Percentiles rank a stretch among this genome's conserved stretches.
Evolutionary conservation across 441 rosid genomes (phyloP).

Genomic region (Pelargonium citronellum): DNA sequence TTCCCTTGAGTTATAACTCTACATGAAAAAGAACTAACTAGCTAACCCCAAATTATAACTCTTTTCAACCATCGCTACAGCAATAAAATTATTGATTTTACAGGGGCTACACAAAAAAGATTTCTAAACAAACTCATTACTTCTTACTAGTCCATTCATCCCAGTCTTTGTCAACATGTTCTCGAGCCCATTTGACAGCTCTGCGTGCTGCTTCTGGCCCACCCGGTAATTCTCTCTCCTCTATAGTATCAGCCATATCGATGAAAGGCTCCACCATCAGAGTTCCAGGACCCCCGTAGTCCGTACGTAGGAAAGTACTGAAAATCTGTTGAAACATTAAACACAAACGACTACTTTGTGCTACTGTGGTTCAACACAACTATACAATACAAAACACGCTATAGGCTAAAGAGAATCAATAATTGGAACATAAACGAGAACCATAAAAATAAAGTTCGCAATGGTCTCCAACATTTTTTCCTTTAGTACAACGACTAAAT

Average conservation of each 20-base stretch:
- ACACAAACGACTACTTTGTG: slow-evolving; percentile 8
- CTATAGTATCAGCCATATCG: slow-evolving; percentile 81
- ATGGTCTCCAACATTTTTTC: too few relatives aligned
- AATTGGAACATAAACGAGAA: neutral
- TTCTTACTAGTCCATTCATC: slow-evolving; percentile 49
- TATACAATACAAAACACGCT: neutral
- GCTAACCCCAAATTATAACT: too few relatives aligned
- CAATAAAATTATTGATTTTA: too few relatives aligned
- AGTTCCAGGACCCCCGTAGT: slow-evolving; percentile 92
- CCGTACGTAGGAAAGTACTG: slow-evolving; percentile 55
- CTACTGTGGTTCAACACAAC: neutral
- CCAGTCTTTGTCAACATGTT: slow-evolving; percentile 78
- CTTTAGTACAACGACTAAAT: too few relatives aligned
- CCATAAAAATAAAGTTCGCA: neutral
- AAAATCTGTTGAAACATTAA: slow-evolving; percentile 44
- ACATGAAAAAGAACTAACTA: too few relatives aligned
- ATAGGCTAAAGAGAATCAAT: neutral
- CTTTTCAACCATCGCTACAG: too few relatives aligned
- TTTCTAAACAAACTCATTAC: too few relatives aligned
- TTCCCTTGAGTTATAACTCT: too few relatives aligned
- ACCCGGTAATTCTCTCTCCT: slow-evolving; percentile 65
- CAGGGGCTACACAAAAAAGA: too few relatives aligned
- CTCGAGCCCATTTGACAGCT: slow-evolving; percentile 82
- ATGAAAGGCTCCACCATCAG: slow-evolving; percentile 69
- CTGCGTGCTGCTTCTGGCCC: slow-evolving; percentile 77